Conservation (phyloP, 345 rosid genomes). For the Hibiscus mutabilis region DNA sequence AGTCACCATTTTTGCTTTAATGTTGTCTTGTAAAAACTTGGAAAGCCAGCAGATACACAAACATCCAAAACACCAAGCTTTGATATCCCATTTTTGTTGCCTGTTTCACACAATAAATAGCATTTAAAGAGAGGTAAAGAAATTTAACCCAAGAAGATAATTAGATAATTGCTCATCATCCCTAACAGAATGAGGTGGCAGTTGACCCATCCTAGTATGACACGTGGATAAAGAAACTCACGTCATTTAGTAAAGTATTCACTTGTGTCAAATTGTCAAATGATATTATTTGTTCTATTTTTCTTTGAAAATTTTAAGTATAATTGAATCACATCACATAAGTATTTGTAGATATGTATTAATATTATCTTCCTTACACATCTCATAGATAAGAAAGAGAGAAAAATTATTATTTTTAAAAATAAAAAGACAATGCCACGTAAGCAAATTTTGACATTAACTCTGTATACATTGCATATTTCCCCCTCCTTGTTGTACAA, state of each 20-base stretch:
- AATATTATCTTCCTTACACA: no score
- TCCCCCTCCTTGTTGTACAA: neutral
- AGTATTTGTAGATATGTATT: no score
- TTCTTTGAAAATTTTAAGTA: no score
- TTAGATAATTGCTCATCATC: neutral
- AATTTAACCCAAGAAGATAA: no score
- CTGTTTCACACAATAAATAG: constrained; percentile 43
- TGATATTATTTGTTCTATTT: no score
- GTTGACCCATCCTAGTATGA: neutral
- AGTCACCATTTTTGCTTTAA: constrained; percentile 28
- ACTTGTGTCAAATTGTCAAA: no score
- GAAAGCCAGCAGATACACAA: constrained; percentile 53
- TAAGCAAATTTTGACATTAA: no score
- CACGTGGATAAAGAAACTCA: neutral
- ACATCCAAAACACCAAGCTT: constrained; percentile 55
- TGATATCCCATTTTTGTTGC: constrained; percentile 48
- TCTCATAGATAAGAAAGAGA: no score
- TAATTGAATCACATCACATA: no score
- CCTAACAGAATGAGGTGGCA: neutral
- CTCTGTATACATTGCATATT: neutral
- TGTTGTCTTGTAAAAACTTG: constrained; percentile 52
- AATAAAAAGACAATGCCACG: no score
- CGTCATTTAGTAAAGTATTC: no score
- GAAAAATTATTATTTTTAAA: no score
- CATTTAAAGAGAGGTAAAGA: constrained; percentile 18